Percentiles rank a stretch among this genome's conserved stretches.
Evolutionary conservation across 2,329 filamentous ascomycete species (phyloP).

Genomic region (Stagonosporopsis rhizophila): DNA sequence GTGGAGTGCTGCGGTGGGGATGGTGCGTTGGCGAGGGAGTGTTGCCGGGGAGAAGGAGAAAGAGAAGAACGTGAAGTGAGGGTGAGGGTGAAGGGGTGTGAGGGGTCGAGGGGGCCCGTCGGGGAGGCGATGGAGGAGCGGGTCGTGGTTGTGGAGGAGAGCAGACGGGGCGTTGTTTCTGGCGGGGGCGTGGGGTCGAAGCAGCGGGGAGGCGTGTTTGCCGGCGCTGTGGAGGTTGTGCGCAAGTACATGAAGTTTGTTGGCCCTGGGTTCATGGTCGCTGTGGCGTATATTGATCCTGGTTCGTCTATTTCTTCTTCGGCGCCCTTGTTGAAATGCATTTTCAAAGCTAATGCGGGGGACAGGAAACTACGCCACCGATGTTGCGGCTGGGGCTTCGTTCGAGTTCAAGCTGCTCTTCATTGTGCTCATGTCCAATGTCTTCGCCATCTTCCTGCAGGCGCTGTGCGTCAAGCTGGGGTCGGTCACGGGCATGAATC

Average conservation of each 20-base stretch:
- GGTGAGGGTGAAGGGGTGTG: neutral
- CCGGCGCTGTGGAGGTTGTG: conserved; percentile 20
- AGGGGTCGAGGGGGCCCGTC: no score
- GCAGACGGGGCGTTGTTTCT: conserved; percentile 4
- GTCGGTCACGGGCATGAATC: conserved; percentile 58
- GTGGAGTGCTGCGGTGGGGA: conserved; percentile 28
- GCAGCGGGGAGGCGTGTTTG: conserved; percentile 1
- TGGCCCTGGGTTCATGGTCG: conserved; percentile 70
- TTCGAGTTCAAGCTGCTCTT: conserved; percentile 72
- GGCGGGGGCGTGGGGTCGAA: neutral
- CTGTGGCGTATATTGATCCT: conserved; percentile 59
- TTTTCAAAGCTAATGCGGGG: neutral
- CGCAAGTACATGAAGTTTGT: conserved; percentile 64
- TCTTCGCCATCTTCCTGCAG: conserved; percentile 75
- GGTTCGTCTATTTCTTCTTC: neutral
- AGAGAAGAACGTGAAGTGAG: neutral
- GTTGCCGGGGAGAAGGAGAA: neutral
- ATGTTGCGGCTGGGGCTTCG: conserved; percentile 70
- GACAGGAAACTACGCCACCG: conserved; percentile 72
- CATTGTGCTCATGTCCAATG: conserved; percentile 71
- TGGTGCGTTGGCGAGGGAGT: conserved; percentile 1
- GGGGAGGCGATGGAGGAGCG: neutral
- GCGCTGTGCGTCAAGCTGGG: conserved; percentile 68
- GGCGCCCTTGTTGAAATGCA: no score
- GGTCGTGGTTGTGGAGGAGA: neutral